Percentiles rank a stretch among this genome's conserved stretches.
Evolutionary conservation across 2,329 filamentous ascomycete species (phyloP).

Genomic region (Falciphora oryzae): DNA sequence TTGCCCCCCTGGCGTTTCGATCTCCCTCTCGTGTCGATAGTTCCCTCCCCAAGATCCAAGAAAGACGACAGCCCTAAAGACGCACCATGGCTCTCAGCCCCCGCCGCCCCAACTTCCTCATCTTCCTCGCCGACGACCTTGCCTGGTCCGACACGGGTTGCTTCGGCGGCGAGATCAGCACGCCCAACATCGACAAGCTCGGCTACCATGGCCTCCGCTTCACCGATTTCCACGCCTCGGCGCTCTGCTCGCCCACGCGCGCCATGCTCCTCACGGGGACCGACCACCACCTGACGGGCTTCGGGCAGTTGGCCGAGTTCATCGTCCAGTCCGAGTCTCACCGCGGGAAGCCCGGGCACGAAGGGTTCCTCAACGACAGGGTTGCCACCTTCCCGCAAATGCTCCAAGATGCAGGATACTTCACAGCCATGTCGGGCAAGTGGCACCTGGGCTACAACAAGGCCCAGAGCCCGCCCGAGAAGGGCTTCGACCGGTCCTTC

Average conservation of each 20-base stretch:
- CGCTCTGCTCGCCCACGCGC: conserved; percentile 58
- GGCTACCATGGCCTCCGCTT: conserved; percentile 36
- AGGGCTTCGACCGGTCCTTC: conserved; percentile 56
- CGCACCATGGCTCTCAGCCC: not conserved
- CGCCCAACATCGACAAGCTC: conserved; percentile 25
- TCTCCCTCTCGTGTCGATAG: too few species aligned
- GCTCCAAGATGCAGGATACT: conserved; percentile 51
- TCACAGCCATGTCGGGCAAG: conserved; percentile 56
- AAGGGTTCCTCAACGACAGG: conserved; percentile 56
- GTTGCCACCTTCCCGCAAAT: conserved; percentile 54
- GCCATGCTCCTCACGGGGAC: conserved; percentile 63
- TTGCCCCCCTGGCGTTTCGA: too few species aligned
- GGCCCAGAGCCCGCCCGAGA: conserved; percentile 47
- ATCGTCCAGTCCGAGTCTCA: conserved; percentile 20
- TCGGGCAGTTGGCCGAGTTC: not conserved
- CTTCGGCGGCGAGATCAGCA: conserved; percentile 27
- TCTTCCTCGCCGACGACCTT: conserved; percentile 29
- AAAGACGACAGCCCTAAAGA: too few species aligned
- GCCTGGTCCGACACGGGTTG: conserved; percentile 26
- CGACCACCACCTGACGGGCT: conserved; percentile 44
- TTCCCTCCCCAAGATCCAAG: too few species aligned
- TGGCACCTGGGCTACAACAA: conserved; percentile 57
- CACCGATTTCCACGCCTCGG: conserved; percentile 58
- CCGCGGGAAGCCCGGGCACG: conserved; percentile 44
- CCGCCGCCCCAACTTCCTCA: conserved; percentile 25